Evolutionary conservation across 2,329 filamentous ascomycete genomes (phyloP).

Genomic region (Penicillium sp.): DNA sequence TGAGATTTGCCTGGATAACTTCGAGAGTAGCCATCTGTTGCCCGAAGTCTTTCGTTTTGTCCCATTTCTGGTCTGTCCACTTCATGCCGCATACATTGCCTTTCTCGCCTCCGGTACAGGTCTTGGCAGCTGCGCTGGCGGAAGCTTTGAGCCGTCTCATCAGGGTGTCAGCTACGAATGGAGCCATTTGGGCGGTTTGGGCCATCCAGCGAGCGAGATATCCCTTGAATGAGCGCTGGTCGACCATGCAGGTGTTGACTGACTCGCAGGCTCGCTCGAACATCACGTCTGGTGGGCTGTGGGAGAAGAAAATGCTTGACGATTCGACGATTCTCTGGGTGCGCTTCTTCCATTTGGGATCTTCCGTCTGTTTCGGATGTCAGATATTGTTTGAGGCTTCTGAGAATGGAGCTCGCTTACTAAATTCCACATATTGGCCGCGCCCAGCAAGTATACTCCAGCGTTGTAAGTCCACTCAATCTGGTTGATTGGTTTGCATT

Average conservation of each 20-base stretch:
- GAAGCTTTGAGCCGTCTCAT: conserved; percentile 53
- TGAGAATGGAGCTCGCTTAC: conserved; percentile 28
- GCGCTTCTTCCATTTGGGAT: conserved; percentile 51
- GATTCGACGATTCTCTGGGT: conserved; percentile 53
- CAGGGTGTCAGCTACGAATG: conserved; percentile 52
- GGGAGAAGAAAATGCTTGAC: conserved; percentile 51
- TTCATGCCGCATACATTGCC: conserved; percentile 38
- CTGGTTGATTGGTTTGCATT: conserved; percentile 52
- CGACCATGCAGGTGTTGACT: conserved; percentile 55
- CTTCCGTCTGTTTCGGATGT: conserved; percentile 33
- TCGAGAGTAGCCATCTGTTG: conserved; percentile 42
- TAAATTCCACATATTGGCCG: conserved; percentile 56
- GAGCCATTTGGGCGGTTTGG: conserved; percentile 55
- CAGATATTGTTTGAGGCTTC: not conserved
- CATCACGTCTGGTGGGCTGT: conserved; percentile 48
- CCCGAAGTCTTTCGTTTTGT: conserved; percentile 38
- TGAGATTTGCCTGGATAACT: conserved; percentile 35
- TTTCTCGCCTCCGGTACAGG: conserved; percentile 50
- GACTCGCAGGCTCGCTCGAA: conserved; percentile 59
- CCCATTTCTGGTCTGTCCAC: conserved; percentile 40
- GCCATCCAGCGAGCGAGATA: conserved; percentile 61
- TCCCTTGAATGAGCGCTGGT: conserved; percentile 64
- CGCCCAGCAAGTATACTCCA: conserved; percentile 53
- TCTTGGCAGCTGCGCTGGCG: conserved; percentile 52
- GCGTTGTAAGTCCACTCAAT: conserved; percentile 58